phyloP scores from a whole-genome alignment of 106 monocot species.

The Acanthochlamys bracteata region DNA sequence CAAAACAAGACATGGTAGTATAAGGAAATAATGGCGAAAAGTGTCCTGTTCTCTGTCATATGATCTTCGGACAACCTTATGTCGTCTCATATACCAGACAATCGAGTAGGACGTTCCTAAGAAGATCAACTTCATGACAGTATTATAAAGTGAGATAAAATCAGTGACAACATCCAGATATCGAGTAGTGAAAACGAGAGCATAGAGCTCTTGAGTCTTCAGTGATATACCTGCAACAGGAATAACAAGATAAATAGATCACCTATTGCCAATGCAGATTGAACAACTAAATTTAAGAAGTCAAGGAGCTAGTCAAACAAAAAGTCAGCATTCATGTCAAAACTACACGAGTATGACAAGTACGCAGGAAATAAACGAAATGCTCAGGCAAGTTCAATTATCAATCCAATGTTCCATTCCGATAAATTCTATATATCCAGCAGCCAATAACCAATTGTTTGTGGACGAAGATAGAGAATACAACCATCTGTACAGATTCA shows the following conservation, averaged over 20 bases:
- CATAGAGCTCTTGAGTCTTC: constrained; percentile 84
- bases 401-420: too few relatives aligned
- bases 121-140: constrained; percentile 80
- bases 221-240: constrained; percentile 60
- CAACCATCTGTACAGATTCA: too few relatives aligned
- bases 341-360: too few relatives aligned
- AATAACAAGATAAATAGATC: constrained; percentile 1
- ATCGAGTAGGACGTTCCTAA: constrained; percentile 71
- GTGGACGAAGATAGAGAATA: too few relatives aligned
- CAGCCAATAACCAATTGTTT: too few relatives aligned
- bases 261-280: too few relatives aligned
- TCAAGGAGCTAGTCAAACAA: too few relatives aligned
- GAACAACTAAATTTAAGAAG: too few relatives aligned
- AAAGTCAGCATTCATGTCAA: too few relatives aligned
- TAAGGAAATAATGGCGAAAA: constrained; percentile 66
- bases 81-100: constrained; percentile 81
- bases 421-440: too few relatives aligned
- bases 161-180: constrained; percentile 61
- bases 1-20: constrained; percentile 52
- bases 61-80: constrained; percentile 65
- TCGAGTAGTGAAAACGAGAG: constrained; percentile 61
- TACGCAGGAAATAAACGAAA: too few relatives aligned
- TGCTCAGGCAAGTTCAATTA: too few relatives aligned
- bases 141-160: constrained; percentile 68
- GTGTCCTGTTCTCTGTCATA: constrained; percentile 91